Base-by-base conservation (phyloP, 257 asterid species). In the Jacaranda mimosifolia region DNA sequence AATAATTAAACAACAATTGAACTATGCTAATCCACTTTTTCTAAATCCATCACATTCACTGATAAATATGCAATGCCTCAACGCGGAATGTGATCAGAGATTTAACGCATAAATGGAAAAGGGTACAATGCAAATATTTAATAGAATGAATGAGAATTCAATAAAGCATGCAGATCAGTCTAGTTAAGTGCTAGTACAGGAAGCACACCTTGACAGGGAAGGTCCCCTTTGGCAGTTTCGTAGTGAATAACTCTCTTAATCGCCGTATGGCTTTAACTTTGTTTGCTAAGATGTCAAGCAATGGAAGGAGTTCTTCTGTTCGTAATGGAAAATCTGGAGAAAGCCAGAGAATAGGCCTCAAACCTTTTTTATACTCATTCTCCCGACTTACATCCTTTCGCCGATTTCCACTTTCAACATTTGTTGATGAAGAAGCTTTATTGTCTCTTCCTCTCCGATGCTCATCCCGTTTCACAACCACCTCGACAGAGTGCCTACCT, bases 291-390 rank as follows among this genome's bases (percentile, higher is more conserved):
- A 95, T 95, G 83, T 95, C 99, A 43, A 95, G 99, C 83, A 95
- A 86, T 11, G 99, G 99, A 55, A 95, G 85, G 66, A 95, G 89
- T 77, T 95, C 98, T 68, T 95, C 99, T 40, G 97, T 90, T 83
- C 81, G 85, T 64, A 95, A 82, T 0, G 96, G 98, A 80, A 95
- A 95, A 83, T 95, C 91, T 3, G 98, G 97, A 48, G 98, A 90
- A 68, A 95, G 97, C 97, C 98, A 95, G 32, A 95, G 94, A 81
- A 90, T 67, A n/a, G 99, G 99, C 88, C 99, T 95, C 88, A 95
- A 83, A 63, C 97, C 98, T 87, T 91, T 95, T 84, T 95, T 95
- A 70, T 95, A 95, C 92, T 93, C 98, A 71, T 84, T 92, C 86
- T 94, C 98, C 14, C 86, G 80, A 78, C 62, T 66, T 72, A 76